Conservation (phyloP, 2,329 filamentous ascomycete species). For the Aureobasidium pullulans region DNA sequence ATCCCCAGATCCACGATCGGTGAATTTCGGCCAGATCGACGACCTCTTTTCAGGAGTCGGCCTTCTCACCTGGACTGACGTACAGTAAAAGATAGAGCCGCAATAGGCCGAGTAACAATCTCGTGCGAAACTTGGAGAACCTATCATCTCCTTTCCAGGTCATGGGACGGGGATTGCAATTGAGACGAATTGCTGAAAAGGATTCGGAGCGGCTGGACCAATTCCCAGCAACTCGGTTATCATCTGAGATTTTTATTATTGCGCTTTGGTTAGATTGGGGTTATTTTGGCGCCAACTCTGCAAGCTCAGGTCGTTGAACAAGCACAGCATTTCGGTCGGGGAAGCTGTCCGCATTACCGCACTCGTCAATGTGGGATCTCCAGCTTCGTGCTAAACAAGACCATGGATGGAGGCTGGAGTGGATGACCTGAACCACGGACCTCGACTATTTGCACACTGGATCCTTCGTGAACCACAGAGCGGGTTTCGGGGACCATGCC, state of each 20-base stretch:
- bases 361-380: constrained; percentile 1
- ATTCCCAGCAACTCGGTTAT: constrained; percentile 11
- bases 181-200: neutral
- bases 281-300: constrained; percentile 7
- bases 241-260: constrained; percentile 1
- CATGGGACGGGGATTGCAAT: neutral
- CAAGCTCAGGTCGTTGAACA: neutral
- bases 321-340: constrained; percentile 11
- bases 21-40: neutral
- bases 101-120: neutral
- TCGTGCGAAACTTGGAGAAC: constrained; percentile 3
- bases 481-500: neutral
- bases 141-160: neutral
- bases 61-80: neutral
- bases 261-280: neutral
- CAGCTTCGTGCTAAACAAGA: neutral
- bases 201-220: neutral
- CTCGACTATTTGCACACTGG: neutral
- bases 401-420: neutral
- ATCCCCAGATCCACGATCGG: constrained; percentile 4
- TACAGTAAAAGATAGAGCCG: neutral
- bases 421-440: neutral
- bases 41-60: neutral
- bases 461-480: neutral
- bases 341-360: constrained; percentile 1